Percentiles rank a stretch among this genome's conserved stretches.
These are phyloP conservation scores for Gossypium trilobum DNA, from an alignment of 441 rosid species.

Conservation along the genomic window DNA sequence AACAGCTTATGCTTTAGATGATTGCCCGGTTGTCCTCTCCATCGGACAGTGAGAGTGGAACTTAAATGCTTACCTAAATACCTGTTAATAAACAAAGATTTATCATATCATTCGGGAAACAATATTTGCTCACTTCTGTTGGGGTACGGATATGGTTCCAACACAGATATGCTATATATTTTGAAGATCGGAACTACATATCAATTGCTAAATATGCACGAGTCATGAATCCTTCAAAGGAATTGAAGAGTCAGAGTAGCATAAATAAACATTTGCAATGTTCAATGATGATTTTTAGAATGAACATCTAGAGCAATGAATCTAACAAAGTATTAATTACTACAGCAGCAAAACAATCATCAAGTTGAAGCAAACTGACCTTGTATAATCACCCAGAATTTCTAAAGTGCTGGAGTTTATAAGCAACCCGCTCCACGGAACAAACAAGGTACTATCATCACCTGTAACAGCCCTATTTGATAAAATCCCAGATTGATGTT, in stretches of 20 bases:
- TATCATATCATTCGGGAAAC: slow-evolving; percentile 1
- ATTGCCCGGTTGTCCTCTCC: slow-evolving; percentile 45
- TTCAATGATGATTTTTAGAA: not conserved
- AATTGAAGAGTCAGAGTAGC: not conserved
- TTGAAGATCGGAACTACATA: not conserved
- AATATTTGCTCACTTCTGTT: not conserved
- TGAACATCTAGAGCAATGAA: not conserved
- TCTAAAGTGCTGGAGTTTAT: slow-evolving; percentile 57
- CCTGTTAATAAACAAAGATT: slow-evolving; percentile 33
- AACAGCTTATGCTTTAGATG: slow-evolving; percentile 40
- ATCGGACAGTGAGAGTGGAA: slow-evolving; percentile 51
- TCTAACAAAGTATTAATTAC: not conserved
- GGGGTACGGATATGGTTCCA: not conserved
- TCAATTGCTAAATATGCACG: not conserved
- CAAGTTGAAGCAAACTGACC: slow-evolving; percentile 31
- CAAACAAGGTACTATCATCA: slow-evolving; percentile 47
- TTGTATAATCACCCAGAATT: slow-evolving; percentile 80
- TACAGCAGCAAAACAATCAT: slow-evolving; percentile 1
- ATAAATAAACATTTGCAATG: not conserved
- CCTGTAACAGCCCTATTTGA: slow-evolving; percentile 39
- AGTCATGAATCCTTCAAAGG: not conserved
- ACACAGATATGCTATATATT: not conserved
- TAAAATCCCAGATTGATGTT: slow-evolving; percentile 22
- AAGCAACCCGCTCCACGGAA: slow-evolving; percentile 81
- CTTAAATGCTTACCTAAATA: slow-evolving; percentile 55